phyloP scores from a whole-genome alignment of 352 stramenopile species.

The Globisporangium irregulare region DNA sequence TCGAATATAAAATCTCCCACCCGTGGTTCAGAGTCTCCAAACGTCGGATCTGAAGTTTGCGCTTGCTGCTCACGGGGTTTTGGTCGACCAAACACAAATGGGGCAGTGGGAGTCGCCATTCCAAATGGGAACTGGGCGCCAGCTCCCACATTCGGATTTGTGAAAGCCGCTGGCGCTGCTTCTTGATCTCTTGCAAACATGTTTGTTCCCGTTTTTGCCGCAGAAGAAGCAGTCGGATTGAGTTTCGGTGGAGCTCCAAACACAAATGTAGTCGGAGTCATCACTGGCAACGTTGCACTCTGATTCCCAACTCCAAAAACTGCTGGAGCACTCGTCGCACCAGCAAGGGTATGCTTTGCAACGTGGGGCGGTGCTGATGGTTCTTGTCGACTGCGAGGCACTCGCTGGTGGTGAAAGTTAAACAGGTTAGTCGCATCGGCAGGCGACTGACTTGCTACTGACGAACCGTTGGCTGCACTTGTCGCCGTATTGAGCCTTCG shows the following conservation, averaged over 20 bases:
- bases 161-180: neutral
- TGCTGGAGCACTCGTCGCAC: neutral
- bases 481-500: neutral
- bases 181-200: neutral
- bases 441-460: neutral
- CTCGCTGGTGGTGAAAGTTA: neutral
- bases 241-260: constrained; percentile 3
- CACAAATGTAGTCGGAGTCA: constrained; percentile 3
- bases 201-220: neutral
- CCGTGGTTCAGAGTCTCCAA: neutral
- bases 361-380: neutral
- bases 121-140: constrained; percentile 29
- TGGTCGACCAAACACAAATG: constrained; percentile 24
- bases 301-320: neutral
- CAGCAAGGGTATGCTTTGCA: neutral
- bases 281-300: neutral
- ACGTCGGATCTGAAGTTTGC: neutral
- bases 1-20: constrained; percentile 16
- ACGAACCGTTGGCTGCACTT: neutral
- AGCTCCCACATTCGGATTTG: constrained; percentile 11
- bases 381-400: neutral
- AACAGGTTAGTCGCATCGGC: neutral
- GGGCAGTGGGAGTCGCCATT: constrained; percentile 11
- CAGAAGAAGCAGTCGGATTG: neutral
- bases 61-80: neutral